Conservation (phyloP, 2,329 filamentous ascomycete species). For the Claviceps capensis region DNA sequence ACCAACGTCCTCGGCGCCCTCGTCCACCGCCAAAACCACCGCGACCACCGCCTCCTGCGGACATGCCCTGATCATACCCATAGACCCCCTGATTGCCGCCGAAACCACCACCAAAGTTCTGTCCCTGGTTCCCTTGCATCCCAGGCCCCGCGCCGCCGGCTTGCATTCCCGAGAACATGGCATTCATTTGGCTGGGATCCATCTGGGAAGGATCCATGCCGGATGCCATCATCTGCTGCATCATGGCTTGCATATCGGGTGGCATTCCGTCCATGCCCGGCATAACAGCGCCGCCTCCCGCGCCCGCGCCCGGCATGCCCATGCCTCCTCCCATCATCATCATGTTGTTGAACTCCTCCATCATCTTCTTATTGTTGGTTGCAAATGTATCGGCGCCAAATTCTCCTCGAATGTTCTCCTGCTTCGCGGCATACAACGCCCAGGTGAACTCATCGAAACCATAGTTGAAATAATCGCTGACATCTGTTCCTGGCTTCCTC, state of each 20-base stretch:
- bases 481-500: conserved; percentile 85
- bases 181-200: conserved; percentile 43
- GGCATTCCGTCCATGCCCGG: conserved; percentile 49
- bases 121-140: conserved; percentile 35
- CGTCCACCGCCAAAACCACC: conserved; percentile 18
- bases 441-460: conserved; percentile 98
- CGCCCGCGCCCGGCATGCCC: conserved; percentile 27
- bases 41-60: conserved; percentile 22
- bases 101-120: conserved; percentile 38
- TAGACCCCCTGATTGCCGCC: conserved; percentile 39
- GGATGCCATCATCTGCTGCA: conserved; percentile 55
- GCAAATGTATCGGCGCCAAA: conserved; percentile 54
- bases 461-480: conserved; percentile 98
- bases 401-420: conserved; percentile 64
- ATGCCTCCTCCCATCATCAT: conserved; percentile 49
- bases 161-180: conserved; percentile 48
- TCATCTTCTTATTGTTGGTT: conserved; percentile 63
- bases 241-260: conserved; percentile 54
- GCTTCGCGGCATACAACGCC: conserved; percentile 85
- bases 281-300: conserved; percentile 26
- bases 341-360: conserved; percentile 54
- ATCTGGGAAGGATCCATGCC: conserved; percentile 55
- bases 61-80: conserved; percentile 35
- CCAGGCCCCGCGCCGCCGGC: conserved; percentile 28
- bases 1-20: conserved; percentile 18